Conservation (phyloP, 495 filamentous ascomycete genomes). For the Aspergillus heteromorphus region DNA sequence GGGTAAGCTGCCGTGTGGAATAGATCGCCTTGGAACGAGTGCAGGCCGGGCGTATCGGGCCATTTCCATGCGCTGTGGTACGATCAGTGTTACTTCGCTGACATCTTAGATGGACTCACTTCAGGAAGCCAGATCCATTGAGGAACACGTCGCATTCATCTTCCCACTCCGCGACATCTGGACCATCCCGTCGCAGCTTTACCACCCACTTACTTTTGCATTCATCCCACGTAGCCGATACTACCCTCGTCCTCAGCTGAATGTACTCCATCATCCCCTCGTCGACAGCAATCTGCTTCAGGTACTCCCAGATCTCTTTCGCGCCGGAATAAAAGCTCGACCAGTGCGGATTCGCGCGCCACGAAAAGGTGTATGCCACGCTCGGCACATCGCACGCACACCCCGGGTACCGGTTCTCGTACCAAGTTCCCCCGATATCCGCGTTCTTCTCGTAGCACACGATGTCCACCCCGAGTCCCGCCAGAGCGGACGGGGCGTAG, state of each 20-base stretch:
- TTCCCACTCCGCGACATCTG: conserved; percentile 15
- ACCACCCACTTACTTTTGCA: conserved; percentile 33
- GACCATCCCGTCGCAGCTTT: conserved; percentile 18
- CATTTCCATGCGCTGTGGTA: conserved; percentile 16
- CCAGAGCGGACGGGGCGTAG: not conserved
- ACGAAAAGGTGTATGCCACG: conserved; percentile 31
- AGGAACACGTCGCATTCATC: conserved; percentile 45
- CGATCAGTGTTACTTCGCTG: not conserved
- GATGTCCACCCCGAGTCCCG: conserved; percentile 4
- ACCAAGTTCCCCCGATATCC: conserved; percentile 33
- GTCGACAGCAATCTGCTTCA: conserved; percentile 25
- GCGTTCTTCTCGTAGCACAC: conserved; percentile 12
- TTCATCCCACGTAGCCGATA: conserved; percentile 24
- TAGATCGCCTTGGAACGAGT: conserved; percentile 14
- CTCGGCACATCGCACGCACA: conserved; percentile 38
- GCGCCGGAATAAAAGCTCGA: conserved; percentile 43
- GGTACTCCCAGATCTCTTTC: conserved; percentile 47
- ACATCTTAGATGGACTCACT: conserved; percentile 10
- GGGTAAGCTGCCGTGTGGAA: conserved; percentile 23
- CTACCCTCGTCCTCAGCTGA: conserved; percentile 17
- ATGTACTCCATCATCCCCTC: conserved; percentile 22
- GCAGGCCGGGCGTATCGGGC: conserved; percentile 26
- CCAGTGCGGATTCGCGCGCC: conserved; percentile 40
- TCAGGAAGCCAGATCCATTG: conserved; percentile 42
- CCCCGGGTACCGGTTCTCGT: conserved; percentile 58